Evolutionary conservation across 2,329 filamentous ascomycete genomes (phyloP), one percentile per base, ranked within the genome.

Genomic region (Sarocladiaceae sp.): DNA sequence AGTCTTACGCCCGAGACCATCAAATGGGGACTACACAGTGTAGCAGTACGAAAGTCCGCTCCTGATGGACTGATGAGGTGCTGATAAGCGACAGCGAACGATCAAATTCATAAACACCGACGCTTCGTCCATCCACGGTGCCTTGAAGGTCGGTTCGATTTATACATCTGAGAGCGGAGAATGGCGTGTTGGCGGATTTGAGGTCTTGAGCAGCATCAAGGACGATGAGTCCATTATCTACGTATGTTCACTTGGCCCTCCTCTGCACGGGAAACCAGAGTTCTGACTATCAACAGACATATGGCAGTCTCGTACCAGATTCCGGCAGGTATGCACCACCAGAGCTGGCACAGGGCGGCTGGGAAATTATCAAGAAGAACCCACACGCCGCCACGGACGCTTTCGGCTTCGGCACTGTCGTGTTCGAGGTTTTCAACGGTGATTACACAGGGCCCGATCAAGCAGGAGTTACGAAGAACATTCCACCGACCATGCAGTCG

Each of bases 101-200:
- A 71, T 97, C 59, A 96, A 94, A 63, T 99, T 99, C 64, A 90
- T 99, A 67, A 99, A 99, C 63, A 85, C 88, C 46, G 94, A 99
- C 59, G 94, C 92, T 3, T 79, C 87, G 2, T 97, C 92, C 0
- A 88, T 99, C 50, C 94, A 99, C 62, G 94, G 92, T 47, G 90
- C 83, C 61, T 75, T 99, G 50, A 85, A 89, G 56, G 87, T 89
- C 18, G 88, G 88, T 1, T 96, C 93, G 0, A 79, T 99, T 57
- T 99, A 92, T 69, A 94, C 90, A 3, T 91, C 90, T 55, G 93
- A 97, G 65, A 97, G 94, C 64, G 94, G 94, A 53, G 94, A 99
- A 71, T 99, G 94, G 94, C 97, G 95, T 64, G 74, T 99, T 2
- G 92, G 88, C 18, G 94, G 94, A 1, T 96, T 99, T 60, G 94